Evolutionary conservation across 306 rosid genomes (phyloP).

Genomic region (Vigna nakashimae): DNA sequence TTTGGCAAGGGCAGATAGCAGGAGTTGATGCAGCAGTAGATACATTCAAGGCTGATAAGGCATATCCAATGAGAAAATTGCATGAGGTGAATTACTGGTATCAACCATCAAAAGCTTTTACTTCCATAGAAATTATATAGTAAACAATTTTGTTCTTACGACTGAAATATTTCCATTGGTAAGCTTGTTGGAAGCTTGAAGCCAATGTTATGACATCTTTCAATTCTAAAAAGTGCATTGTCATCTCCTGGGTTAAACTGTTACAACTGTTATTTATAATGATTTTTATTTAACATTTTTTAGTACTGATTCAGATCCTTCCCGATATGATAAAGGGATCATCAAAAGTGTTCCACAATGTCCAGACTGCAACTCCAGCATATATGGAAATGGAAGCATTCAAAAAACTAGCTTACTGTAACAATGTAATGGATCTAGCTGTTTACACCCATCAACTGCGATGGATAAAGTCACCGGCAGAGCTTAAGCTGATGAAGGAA

Average conservation of each 20-base stretch:
- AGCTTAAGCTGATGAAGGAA: slow-evolving; percentile 85
- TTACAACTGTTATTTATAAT: slow-evolving; percentile 26
- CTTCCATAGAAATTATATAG: slow-evolving; percentile 23
- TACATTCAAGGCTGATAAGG: slow-evolving; percentile 82
- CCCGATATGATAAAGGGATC: slow-evolving; percentile 74
- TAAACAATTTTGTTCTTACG: slow-evolving; percentile 29
- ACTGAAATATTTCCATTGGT: slow-evolving; percentile 34
- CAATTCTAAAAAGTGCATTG: slow-evolving; percentile 12
- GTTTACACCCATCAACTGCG: slow-evolving; percentile 72
- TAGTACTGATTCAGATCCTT: slow-evolving; percentile 80
- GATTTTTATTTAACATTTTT: slow-evolving; percentile 40
- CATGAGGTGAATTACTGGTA: slow-evolving; percentile 64
- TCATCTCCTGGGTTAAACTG: slow-evolving; percentile 11
- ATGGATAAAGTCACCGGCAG: slow-evolving; percentile 88
- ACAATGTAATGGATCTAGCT: slow-evolving; percentile 65
- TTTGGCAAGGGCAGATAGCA: slow-evolving; percentile 90
- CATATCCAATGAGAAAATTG: slow-evolving; percentile 76
- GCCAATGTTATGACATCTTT: slow-evolving; percentile 27
- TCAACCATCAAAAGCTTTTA: slow-evolving; percentile 18
- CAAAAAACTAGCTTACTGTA: slow-evolving; percentile 58
- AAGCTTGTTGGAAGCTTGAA: slow-evolving; percentile 37
- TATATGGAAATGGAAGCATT: slow-evolving; percentile 74
- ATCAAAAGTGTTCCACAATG: slow-evolving; percentile 77
- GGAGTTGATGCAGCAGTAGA: slow-evolving; percentile 83
- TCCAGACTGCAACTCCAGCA: slow-evolving; percentile 67